phyloP scores from a whole-genome alignment of 108 stramenopile species.

The Pseudonitzschia pungens region DNA sequence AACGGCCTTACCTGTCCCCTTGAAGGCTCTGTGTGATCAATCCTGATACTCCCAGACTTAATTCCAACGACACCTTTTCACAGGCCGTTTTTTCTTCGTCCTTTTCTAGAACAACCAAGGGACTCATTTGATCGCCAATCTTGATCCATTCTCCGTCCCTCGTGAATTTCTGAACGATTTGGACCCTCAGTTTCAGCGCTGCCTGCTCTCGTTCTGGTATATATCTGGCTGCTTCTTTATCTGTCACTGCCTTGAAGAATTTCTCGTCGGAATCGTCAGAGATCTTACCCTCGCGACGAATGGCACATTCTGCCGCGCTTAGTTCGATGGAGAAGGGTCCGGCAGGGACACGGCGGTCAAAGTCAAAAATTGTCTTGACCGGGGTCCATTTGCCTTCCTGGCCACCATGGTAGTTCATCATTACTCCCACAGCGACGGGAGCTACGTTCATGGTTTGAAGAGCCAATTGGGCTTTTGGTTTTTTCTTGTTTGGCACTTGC shows the following conservation, averaged over 20 bases:
- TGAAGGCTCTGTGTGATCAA: slow-evolving; percentile 50
- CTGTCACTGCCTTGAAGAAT: slow-evolving; percentile 57
- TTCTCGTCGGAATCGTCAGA: slow-evolving; percentile 36
- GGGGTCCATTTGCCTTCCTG: slow-evolving; percentile 52
- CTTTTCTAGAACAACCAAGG: slow-evolving; percentile 57
- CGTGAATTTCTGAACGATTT: slow-evolving; percentile 70
- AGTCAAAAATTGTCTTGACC: slow-evolving; percentile 83
- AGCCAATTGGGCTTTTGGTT: slow-evolving; percentile 54
- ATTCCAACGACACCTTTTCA: slow-evolving; percentile 65
- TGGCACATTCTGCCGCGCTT: slow-evolving; percentile 76
- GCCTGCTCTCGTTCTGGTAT: slow-evolving; percentile 84
- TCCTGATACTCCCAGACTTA: slow-evolving; percentile 67
- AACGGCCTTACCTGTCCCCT: slow-evolving; percentile 56
- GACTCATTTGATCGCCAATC: slow-evolving; percentile 64
- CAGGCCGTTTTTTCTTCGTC: slow-evolving; percentile 62
- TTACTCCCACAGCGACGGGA: slow-evolving; percentile 72
- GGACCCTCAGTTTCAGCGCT: slow-evolving; percentile 66
- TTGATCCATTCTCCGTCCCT: slow-evolving; percentile 68
- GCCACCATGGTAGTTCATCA: slow-evolving; percentile 71
- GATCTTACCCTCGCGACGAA: slow-evolving; percentile 33
- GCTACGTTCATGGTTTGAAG: slow-evolving; percentile 71
- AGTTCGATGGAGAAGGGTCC: slow-evolving; percentile 81
- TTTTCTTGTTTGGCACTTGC: slow-evolving; percentile 52
- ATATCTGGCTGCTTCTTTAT: slow-evolving; percentile 52
- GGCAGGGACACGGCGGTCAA: slow-evolving; percentile 88